Evolutionary conservation across 257 asterid genomes (phyloP).

Genomic region (Craterostigma plantagineum): DNA sequence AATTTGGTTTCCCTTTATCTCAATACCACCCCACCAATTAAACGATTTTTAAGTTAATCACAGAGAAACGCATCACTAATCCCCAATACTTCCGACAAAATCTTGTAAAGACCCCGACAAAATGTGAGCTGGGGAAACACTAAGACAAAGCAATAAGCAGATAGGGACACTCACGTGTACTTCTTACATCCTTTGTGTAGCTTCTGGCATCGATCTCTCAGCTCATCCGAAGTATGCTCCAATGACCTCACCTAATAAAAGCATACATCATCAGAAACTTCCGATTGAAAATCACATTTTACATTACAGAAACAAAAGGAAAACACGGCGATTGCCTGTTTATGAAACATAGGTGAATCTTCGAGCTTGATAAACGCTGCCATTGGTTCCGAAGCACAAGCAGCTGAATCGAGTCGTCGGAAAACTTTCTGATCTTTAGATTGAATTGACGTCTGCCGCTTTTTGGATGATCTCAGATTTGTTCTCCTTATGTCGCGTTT

Average conservation of each 20-base stretch:
- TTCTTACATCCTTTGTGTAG: conserved; percentile 69
- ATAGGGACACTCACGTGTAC: conserved; percentile 46
- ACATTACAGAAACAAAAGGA: not conserved
- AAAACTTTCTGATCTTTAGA: not conserved
- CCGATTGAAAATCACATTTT: conserved; percentile 1
- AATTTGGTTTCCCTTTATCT: too few relatives aligned
- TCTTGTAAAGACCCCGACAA: not conserved
- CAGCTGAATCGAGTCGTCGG: conserved; percentile 7
- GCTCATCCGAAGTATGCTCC: conserved; percentile 69
- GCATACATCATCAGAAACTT: conserved; percentile 5
- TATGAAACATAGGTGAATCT: conserved; percentile 97
- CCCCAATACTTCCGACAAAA: not conserved
- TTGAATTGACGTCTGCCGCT: too few relatives aligned
- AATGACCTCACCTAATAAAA: conserved; percentile 51
- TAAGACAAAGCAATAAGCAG: not conserved
- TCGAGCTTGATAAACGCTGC: conserved; percentile 73
- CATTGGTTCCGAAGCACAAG: conserved; percentile 20
- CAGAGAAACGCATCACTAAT: too few relatives aligned
- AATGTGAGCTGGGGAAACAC: conserved; percentile 1
- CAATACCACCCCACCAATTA: too few relatives aligned
- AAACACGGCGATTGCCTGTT: conserved; percentile 30
- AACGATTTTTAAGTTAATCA: too few relatives aligned
- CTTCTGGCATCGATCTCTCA: conserved; percentile 87
- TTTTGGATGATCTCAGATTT: too few relatives aligned
- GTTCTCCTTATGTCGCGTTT: too few relatives aligned